Percentiles rank a stretch among this genome's conserved stretches.
phyloP scores from a whole-genome alignment of 257 asterid species.

The Solanum clarkiae region DNA sequence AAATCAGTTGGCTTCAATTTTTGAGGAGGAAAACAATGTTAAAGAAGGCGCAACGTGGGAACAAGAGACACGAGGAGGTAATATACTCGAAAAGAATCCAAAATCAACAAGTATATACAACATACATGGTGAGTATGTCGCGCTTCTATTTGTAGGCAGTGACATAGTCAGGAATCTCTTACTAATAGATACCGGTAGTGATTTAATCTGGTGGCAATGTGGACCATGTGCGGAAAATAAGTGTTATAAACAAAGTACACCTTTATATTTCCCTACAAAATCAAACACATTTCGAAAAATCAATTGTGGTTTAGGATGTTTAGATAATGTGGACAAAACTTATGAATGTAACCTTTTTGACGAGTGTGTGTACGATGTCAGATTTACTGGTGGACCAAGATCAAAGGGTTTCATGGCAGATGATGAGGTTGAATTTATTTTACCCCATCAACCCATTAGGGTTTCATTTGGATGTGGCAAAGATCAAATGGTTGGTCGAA shows the following conservation, averaged over 20 bases:
- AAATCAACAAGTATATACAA: not conserved
- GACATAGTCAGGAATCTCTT: not conserved
- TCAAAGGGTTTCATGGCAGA: not conserved
- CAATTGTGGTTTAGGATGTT: not conserved
- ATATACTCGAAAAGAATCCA: not conserved
- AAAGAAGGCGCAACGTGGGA: not conserved
- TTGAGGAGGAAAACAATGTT: not conserved
- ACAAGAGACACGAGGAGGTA: not conserved
- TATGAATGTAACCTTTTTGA: not conserved
- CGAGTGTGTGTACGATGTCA: not conserved
- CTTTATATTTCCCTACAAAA: not conserved
- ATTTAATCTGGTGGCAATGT: not conserved
- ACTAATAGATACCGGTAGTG: not conserved
- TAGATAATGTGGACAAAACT: not conserved
- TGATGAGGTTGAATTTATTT: not conserved
- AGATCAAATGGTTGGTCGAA: not conserved
- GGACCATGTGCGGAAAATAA: not conserved
- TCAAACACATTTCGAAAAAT: not conserved
- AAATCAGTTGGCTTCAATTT: not conserved
- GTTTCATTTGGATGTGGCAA: not conserved
- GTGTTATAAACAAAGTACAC: not conserved
- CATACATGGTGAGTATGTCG: not conserved
- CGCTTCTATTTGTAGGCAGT: not conserved
- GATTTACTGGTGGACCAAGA: not conserved
- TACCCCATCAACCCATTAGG: not conserved